Percentiles rank a stretch among this genome's conserved stretches.
These are phyloP conservation scores for Stygiomarasmius scandens DNA, from an alignment of 1,284 basidiomycete genomes.

Conservation along the genomic window DNA sequence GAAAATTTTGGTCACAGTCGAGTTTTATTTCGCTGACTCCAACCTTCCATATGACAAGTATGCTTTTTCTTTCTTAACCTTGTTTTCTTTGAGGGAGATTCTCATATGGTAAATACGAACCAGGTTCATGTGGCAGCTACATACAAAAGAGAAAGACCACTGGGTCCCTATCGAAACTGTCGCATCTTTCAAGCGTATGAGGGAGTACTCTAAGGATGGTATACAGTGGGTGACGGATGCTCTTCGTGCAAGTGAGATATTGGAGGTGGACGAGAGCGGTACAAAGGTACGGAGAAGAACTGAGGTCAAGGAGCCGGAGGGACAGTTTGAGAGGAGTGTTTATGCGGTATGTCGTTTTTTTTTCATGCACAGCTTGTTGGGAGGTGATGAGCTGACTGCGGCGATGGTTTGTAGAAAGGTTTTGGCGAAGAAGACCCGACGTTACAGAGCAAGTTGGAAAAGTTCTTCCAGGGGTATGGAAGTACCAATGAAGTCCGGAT, in stretches of 20 bases:
- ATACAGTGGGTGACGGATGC: constrained; percentile 68
- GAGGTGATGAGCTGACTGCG: neutral
- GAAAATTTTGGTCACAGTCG: constrained; percentile 64
- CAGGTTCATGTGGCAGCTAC: constrained; percentile 95
- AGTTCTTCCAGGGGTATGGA: constrained; percentile 85
- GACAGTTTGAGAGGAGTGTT: constrained; percentile 76
- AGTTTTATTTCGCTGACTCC: constrained; percentile 97
- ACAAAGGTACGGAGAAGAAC: constrained; percentile 75
- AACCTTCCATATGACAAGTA: constrained; percentile 96
- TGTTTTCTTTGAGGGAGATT: neutral
- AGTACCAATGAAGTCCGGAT: constrained; percentile 85
- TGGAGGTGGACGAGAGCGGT: constrained; percentile 80
- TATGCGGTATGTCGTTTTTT: constrained; percentile 72
- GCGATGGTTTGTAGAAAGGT: constrained; percentile 71
- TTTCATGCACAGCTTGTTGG: neutral
- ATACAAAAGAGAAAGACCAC: constrained; percentile 78
- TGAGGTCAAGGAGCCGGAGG: constrained; percentile 73
- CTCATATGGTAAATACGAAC: neutral
- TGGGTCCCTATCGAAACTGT: constrained; percentile 92
- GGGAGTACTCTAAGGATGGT: constrained; percentile 65
- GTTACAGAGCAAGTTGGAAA: constrained; percentile 79
- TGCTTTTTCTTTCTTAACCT: constrained; percentile 21
- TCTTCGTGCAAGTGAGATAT: constrained; percentile 63
- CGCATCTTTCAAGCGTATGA: constrained; percentile 96
- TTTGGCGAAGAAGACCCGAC: constrained; percentile 78